Conservation (phyloP, 1,139 yeast species). For the Lipomyces yarrowii region DNA sequence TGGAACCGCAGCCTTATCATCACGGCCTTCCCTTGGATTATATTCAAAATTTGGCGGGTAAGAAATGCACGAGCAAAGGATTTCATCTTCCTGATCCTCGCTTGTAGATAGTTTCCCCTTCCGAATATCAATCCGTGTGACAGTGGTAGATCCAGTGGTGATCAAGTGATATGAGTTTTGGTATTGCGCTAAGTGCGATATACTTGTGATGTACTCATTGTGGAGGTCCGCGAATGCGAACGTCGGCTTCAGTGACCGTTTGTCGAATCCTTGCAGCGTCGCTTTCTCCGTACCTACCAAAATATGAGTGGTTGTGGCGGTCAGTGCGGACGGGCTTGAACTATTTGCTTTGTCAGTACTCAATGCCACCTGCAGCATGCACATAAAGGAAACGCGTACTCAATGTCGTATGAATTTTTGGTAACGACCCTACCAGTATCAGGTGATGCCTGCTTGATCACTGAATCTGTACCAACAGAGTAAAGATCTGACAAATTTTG, state of each 20-base stretch:
- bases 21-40: conserved; percentile 43
- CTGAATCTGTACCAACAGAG: conserved; percentile 79
- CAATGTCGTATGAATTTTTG: conserved; percentile 47
- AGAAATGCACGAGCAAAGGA: conserved; percentile 61
- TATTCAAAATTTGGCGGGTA: conserved; percentile 29
- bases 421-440: conserved; percentile 75
- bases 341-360: conserved; percentile 34
- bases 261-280: conserved; percentile 62
- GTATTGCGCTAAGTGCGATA: conserved; percentile 50
- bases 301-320: conserved; percentile 64
- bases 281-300: conserved; percentile 84
- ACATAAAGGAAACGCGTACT: conserved; percentile 3
- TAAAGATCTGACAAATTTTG: conserved; percentile 44
- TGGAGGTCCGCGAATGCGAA: conserved; percentile 56
- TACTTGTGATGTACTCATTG: conserved; percentile 67
- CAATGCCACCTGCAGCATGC: not conserved
- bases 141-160: conserved; percentile 80
- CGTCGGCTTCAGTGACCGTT: conserved; percentile 48
- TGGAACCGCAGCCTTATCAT: conserved; percentile 5
- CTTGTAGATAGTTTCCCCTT: conserved; percentile 60
- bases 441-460: conserved; percentile 72
- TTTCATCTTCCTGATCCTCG: conserved; percentile 93
- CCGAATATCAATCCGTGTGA: conserved; percentile 77
- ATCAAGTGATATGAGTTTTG: conserved; percentile 76
- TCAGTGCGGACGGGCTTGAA: conserved; percentile 57